Percentiles rank a stretch among this genome's conserved stretches.
These are phyloP conservation scores for Globisporangium canariense DNA, from an alignment of 352 stramenopile genomes.

Conservation along the genomic window DNA sequence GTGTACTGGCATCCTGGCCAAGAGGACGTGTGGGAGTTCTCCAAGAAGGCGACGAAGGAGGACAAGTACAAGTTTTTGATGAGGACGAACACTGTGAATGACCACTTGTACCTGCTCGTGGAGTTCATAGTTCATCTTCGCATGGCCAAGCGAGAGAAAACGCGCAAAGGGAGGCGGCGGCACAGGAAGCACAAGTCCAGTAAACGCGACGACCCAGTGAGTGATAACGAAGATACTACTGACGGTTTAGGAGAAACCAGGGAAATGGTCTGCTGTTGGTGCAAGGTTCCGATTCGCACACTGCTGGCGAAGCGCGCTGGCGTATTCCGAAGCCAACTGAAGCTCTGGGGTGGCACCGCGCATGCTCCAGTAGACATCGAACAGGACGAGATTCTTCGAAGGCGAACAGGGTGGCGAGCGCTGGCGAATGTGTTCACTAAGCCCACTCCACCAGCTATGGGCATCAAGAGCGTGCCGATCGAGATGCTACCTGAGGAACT, in stretches of 20 bases:
- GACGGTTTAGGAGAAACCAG: slow-evolving; percentile 21
- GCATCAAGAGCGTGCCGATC: slow-evolving; percentile 67
- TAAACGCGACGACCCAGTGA: background rate
- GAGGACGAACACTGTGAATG: slow-evolving; percentile 65
- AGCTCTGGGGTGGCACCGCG: slow-evolving; percentile 63
- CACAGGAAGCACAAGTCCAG: slow-evolving; percentile 7
- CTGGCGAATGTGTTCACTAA: slow-evolving; percentile 65
- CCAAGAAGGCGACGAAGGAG: slow-evolving; percentile 65
- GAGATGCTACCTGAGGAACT: slow-evolving; percentile 43
- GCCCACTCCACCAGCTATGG: slow-evolving; percentile 44
- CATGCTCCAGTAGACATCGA: slow-evolving; percentile 67
- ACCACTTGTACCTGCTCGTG: slow-evolving; percentile 61
- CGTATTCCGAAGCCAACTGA: slow-evolving; percentile 47
- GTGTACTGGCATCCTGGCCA: slow-evolving; percentile 65
- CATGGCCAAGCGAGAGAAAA: slow-evolving; percentile 26
- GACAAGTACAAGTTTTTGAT: slow-evolving; percentile 85
- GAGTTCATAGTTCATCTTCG: slow-evolving; percentile 73
- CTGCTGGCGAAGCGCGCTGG: slow-evolving; percentile 46
- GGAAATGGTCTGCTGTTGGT: slow-evolving; percentile 81
- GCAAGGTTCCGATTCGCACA: slow-evolving; percentile 61
- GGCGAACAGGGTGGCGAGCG: slow-evolving; percentile 67
- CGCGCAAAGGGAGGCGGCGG: slow-evolving; percentile 13
- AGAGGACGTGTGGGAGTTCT: slow-evolving; percentile 84
- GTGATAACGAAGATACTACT: slow-evolving; percentile 1
- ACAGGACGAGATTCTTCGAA: slow-evolving; percentile 64